Base-by-base conservation (phyloP, 768 basidiomycete species). In the Suillus ampliporus region DNA sequence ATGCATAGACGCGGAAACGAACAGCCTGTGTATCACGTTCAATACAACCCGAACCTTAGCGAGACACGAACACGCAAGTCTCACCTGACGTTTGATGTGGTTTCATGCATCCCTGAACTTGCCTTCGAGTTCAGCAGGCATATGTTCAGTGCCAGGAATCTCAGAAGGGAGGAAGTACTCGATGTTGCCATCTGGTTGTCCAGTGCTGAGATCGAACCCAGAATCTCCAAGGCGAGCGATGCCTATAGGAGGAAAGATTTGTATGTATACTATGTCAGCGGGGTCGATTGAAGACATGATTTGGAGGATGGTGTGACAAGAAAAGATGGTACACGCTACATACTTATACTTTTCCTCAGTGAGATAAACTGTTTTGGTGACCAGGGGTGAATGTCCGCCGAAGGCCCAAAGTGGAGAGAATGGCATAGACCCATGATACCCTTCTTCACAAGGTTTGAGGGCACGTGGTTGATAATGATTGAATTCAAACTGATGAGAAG, bases 161-260 rank as follows among this genome's bases (percentile, higher is more conserved):
- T 77, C 76, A 14, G 76, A 72, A 14, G 69, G 68, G 53, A 69
- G 67, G 61, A 71, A 71, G 28, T 52, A 68, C 48, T 69, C 54
- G 19, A 65, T 57, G 1, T 60, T 46, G 47, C 59, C 56, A 34
- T 65, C 38, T 46, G 56, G 34, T 3, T 48, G 44, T 19, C 68
- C 61, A 5, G 37, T 58, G 44, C 53, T 65, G 9, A 61, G 61
- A 41, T 61, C 51, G 43, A 61, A 61, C 3, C 68, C 62, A 57
- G 75, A 76, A 64, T 77, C 73, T 5, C 77, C 77, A 21, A 77
- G 67, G 26, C 76, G 75, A 17, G 76, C 76, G 21, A 78, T 67
- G 41, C 72, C 77, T 43, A 78, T 70, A 43, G 72, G 76, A 51
- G 77, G 77, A 61, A 70, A 78, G 54, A 75, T 78, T 38, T 72